Base-by-base conservation (phyloP, 1,284 basidiomycete genomes). In the Tylopilus orsonianus region DNA sequence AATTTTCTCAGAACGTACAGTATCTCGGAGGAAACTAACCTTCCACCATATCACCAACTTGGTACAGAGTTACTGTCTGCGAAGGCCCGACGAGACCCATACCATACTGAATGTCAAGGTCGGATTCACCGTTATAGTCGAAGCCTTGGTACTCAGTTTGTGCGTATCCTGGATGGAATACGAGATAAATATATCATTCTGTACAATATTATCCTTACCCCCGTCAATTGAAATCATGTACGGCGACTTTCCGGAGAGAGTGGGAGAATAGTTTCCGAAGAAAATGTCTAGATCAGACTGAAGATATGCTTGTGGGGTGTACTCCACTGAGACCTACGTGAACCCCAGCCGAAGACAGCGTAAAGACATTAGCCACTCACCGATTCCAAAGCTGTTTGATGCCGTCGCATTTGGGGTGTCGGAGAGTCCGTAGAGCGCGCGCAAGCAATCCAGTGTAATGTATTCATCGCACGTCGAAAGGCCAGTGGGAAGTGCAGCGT, bases 71-170 rank as follows among this genome's bases (percentile, higher is more conserved):
- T 41, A 79, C 66, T 1, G 49, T 60, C 45, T 69, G 64, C 10
- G 65, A 60, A 12, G 69, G 65, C 29, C 69, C 66, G 2, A 72
- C 69, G 19, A 80, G 64, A 14, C 63, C 59, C 66, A 80, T 77
- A 5, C 62, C 68, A 48, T 78, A 80, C 53, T 80, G 65, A 19
- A 80, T 55, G 53, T 80, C 77, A n/a, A 80, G 68, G 52, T 78
- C 65, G 8, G 73, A 72, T 62, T 79, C 78, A 18, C 70, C 75
- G 41, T 76, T 78, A 52, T 66, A 64, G 4, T 57, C 47, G 53
- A 75, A 75, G 9, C 64, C 59, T 41, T 67, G 59, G 12, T 67
- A 48, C n/a, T 48, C 37, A 1, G 70, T 70, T 52, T 76, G 72
- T 29, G 58, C 62, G 20, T 57, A 65, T 4, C 61, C 66, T 73